A percentile compares a stretch with the other conserved stretches of the same genome.
Conservation (phyloP, 331 rosid genomes). For the Telfairia occidentalis region DNA sequence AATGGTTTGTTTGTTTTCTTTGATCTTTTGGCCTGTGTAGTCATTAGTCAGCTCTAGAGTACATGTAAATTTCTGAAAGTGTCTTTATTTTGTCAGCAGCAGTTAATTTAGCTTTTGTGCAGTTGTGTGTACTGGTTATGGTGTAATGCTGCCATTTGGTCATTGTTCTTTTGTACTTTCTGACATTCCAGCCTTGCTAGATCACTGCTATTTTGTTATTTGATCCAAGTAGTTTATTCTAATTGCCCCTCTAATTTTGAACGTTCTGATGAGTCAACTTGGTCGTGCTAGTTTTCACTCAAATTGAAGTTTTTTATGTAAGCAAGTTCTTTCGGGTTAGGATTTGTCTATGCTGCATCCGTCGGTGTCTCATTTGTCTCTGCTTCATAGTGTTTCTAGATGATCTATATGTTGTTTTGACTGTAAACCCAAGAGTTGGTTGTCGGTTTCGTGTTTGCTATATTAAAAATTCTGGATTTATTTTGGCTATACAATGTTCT, state of each 20-base stretch:
- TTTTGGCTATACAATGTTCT: not conserved
- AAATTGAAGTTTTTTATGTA: not conserved
- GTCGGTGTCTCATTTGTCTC: not conserved
- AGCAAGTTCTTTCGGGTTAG: not conserved
- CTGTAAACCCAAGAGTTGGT: not conserved
- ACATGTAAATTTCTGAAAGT: not conserved
- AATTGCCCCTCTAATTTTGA: not conserved
- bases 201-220: constrained; percentile 5
- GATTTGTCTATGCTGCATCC: not conserved
- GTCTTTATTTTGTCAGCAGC: not conserved
- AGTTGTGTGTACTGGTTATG: not conserved
- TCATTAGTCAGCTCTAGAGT: constrained; percentile 1
- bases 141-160: constrained; percentile 9
- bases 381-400: not conserved
- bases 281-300: not conserved
- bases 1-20: constrained; percentile 46
- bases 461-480: not conserved
- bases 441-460: not conserved
- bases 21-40: not conserved
- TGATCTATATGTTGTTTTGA: not conserved
- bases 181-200: constrained; percentile 6
- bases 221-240: not conserved
- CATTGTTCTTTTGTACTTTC: constrained; percentile 8
- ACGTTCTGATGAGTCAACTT: not conserved
- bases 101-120: not conserved